phyloP scores from a whole-genome alignment of 129 eudicot species.

The Flaveria bidentis region DNA sequence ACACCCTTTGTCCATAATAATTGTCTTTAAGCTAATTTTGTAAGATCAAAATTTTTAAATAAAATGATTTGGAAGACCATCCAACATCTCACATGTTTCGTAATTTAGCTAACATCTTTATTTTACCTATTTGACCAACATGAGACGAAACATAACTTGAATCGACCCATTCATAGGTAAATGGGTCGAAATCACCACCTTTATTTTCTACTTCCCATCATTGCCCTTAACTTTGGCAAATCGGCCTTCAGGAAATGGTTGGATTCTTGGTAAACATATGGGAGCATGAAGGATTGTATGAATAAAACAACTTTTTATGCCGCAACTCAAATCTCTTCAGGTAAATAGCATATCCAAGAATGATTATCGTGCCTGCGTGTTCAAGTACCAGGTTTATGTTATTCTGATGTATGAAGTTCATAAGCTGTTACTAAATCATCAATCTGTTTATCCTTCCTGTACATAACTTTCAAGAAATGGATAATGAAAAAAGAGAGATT shows the following conservation, averaged over 20 bases:
- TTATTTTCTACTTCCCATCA: not conserved
- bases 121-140: not conserved
- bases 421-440: constrained; percentile 19
- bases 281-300: constrained; percentile 63
- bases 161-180: not conserved
- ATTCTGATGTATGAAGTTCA: not conserved
- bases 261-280: constrained; percentile 63
- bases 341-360: constrained; percentile 16
- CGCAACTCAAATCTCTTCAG: not conserved
- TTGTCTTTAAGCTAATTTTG: not conserved
- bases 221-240: not conserved
- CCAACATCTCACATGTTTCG: not conserved
- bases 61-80: not conserved
- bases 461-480: constrained; percentile 19
- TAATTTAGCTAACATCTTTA: not conserved
- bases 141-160: not conserved
- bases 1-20: not conserved
- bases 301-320: constrained; percentile 27
- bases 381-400: not conserved
- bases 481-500: not conserved
- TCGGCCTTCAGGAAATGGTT: constrained; percentile 51
- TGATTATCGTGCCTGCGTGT: constrained; percentile 6
- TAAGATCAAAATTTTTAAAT: not conserved
- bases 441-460: constrained; percentile 7
- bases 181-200: not conserved